These are phyloP conservation scores for Raffaelea deltoideospora DNA, from an alignment of 2,329 filamentous ascomycete genomes.

Conservation along the genomic window DNA sequence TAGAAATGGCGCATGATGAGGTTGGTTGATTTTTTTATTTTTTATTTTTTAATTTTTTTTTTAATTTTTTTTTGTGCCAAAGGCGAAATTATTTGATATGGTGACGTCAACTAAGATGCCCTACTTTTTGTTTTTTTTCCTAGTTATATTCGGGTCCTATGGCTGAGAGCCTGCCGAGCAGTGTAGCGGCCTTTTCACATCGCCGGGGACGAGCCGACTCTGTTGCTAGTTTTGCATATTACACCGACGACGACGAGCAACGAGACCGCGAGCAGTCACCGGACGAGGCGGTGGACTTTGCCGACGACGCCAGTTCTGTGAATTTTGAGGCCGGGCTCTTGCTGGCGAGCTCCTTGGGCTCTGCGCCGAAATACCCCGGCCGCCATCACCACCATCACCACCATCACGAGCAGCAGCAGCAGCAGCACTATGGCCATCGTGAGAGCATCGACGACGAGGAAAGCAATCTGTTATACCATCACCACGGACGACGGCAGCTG, in stretches of 20 bases:
- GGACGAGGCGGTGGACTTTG: background rate
- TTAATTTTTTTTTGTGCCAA: background rate
- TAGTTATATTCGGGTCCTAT: slow-evolving; percentile 80
- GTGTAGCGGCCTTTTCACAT: slow-evolving; percentile 80
- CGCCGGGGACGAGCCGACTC: slow-evolving; percentile 70
- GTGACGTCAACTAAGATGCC: no score
- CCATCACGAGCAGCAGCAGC: no score
- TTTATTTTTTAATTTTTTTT: no score
- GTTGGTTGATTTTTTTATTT: no score
- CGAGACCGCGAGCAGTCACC: slow-evolving; percentile 13
- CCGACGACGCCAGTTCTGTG: slow-evolving; percentile 2
- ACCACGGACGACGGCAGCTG: background rate
- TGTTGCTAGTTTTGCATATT: slow-evolving; percentile 78
- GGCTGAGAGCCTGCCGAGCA: slow-evolving; percentile 90
- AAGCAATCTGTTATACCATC: no score
- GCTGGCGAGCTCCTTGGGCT: no score
- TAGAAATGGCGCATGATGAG: slow-evolving; percentile 98
- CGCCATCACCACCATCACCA: no score
- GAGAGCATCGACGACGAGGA: no score
- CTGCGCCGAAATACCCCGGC: no score
- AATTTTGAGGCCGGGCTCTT: slow-evolving; percentile 15
- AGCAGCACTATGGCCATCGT: no score
- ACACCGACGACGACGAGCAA: slow-evolving; percentile 52
- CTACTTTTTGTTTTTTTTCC: slow-evolving; percentile 1
- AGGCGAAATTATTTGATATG: no score